Evolutionary conservation across 176 grass and related monocot species (phyloP).

Genomic region (Thalia dealbata): DNA sequence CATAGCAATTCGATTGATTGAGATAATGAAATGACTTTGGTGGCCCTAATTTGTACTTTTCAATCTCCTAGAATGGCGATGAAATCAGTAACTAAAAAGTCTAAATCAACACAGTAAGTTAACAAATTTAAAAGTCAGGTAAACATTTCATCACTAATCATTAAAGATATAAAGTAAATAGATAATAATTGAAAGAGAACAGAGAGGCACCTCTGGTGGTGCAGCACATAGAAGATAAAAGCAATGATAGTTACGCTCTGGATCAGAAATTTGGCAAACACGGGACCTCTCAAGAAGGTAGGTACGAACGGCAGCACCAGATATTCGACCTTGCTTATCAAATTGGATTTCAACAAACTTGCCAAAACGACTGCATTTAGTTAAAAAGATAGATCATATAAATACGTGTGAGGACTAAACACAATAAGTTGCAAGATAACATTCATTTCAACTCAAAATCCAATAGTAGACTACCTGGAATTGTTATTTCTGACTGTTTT

Average conservation of each 20-base stretch:
- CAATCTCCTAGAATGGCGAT: constrained; percentile 38
- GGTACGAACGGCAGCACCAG: constrained; percentile 93
- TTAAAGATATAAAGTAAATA: background rate
- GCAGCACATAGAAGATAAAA: constrained; percentile 97
- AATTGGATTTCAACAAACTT: constrained; percentile 99
- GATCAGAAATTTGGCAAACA: constrained; percentile 92
- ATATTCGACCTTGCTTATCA: constrained; percentile 89
- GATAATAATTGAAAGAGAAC: background rate
- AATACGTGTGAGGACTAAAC: background rate
- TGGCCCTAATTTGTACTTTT: constrained; percentile 83
- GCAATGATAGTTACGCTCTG: constrained; percentile 97
- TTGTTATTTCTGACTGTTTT: constrained; percentile 99
- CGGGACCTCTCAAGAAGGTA: constrained; percentile 95
- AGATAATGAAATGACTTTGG: constrained; percentile 92
- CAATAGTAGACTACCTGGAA: constrained; percentile 50
- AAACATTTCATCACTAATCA: constrained; percentile 1
- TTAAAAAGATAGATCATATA: constrained; percentile 11
- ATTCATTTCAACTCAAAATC: background rate
- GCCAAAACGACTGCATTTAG: constrained; percentile 84
- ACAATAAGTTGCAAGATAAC: background rate
- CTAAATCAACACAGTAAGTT: background rate
- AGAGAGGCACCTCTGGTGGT: constrained; percentile 63
- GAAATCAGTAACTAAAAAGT: background rate
- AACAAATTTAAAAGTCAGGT: constrained; percentile 17
- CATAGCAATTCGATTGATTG: constrained; percentile 95